Evolutionary conservation across 2,329 filamentous ascomycete genomes (phyloP), one percentile per base, ranked within the genome.

Genomic region (Xylariaceae sp.): DNA sequence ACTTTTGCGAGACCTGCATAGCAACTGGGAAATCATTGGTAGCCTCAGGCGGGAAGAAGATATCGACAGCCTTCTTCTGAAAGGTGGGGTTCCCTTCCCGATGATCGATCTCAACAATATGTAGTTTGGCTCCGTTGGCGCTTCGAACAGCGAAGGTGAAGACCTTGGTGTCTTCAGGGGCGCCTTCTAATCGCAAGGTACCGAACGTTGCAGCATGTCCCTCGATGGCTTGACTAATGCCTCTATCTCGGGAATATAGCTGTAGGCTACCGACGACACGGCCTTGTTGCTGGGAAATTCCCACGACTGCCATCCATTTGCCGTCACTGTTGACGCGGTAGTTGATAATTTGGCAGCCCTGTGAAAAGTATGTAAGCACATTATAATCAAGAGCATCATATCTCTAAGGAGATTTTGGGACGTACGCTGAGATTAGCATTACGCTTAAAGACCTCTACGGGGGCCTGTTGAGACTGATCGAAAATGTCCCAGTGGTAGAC

Each of bases 291-390:
- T 90, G 88, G 44, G 90, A 90, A 57, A 98, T 98, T 59, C 93
- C 93, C 44, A 98, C 89, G 42, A 96, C 84, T 22, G 94, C 90
- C 83, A 95, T 95, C 93, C 93, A 98, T 69, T 95, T 95, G 64
- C 89, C 89, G 52, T 98, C 91, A 51, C 84, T 81, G 66, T 91
- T 96, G 56, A 94, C 87, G 55, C 91, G 89, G 72, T 98, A 98
- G 73, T 97, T 98, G 79, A 98, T 98, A 67, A 98, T 98, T 80
- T 98, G 93, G 69, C 89, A 94, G 52, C 85, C 86, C 88, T 94
- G 57, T 11, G 4, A 30, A 22, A n/a, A 35, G 22, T 13, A 26
- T 11, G 22, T 22, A 17, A n/a, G n/a, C n/a, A 18, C 9, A 16
- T 26, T 26, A 11, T 6, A 26, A n/a, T n/a, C n/a, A n/a, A n/a